phyloP scores from a whole-genome alignment of 495 filamentous ascomycete genomes.

The Penicillium ucsense region DNA sequence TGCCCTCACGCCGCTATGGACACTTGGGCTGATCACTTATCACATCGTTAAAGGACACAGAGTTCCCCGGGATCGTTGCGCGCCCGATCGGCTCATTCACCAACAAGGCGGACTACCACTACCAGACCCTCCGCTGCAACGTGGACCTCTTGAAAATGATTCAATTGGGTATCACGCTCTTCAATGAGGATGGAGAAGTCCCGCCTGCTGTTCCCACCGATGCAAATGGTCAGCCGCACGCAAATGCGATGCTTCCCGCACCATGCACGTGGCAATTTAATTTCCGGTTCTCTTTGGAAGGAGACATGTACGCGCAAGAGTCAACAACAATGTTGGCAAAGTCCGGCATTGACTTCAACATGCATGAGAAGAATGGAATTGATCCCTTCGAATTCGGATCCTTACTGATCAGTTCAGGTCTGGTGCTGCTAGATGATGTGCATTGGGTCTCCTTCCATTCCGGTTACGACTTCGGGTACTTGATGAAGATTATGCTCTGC shows the following conservation, averaged over 20 bases:
- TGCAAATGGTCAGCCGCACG: slow-evolving; percentile 37
- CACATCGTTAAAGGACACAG: slow-evolving; percentile 62
- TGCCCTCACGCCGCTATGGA: background rate
- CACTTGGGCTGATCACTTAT: background rate
- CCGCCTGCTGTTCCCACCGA: slow-evolving; percentile 60
- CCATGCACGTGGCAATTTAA: slow-evolving; percentile 98
- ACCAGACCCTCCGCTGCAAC: slow-evolving; percentile 94
- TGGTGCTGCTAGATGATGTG: slow-evolving; percentile 81
- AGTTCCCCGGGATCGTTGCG: slow-evolving; percentile 93
- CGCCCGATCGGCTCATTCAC: slow-evolving; percentile 89
- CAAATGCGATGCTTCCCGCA: slow-evolving; percentile 50
- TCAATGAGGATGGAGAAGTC: slow-evolving; percentile 76
- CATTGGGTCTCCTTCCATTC: slow-evolving; percentile 96
- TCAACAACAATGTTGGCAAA: slow-evolving; percentile 82
- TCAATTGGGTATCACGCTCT: slow-evolving; percentile 88
- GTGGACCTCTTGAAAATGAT: slow-evolving; percentile 96
- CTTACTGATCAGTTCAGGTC: slow-evolving; percentile 78
- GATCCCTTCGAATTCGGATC: slow-evolving; percentile 81
- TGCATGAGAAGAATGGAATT: slow-evolving; percentile 81
- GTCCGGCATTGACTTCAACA: slow-evolving; percentile 78
- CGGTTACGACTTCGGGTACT: slow-evolving; percentile 97
- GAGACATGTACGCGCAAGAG: slow-evolving; percentile 92
- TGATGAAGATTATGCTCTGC: slow-evolving; percentile 84
- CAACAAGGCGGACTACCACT: slow-evolving; percentile 94
- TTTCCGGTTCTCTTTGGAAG: slow-evolving; percentile 87